These are phyloP conservation scores for Thinopyrum obtusiflorum DNA, from an alignment of 202 grass and related monocot genomes.

Conservation along the genomic window DNA sequence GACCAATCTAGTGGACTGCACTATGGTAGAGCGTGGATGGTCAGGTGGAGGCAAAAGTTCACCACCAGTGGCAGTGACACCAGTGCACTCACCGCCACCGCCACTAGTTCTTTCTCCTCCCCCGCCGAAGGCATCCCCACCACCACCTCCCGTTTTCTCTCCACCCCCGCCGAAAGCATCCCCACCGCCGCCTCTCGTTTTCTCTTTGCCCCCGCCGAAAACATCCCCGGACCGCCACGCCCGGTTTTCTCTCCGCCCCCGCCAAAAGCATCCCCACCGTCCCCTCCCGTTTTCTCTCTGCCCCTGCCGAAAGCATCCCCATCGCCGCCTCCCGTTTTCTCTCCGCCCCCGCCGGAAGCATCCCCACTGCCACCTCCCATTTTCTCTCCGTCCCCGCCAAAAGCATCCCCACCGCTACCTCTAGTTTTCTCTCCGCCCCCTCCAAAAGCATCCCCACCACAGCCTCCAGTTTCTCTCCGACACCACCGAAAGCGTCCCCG, in stretches of 20 bases:
- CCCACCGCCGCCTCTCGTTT: background rate
- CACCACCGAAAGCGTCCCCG: background rate
- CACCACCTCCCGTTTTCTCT: background rate
- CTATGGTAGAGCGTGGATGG: conserved; percentile 36
- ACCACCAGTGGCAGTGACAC: background rate
- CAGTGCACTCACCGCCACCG: background rate
- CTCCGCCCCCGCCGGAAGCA: background rate
- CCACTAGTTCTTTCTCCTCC: background rate
- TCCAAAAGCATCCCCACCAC: background rate
- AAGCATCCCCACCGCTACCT: background rate
- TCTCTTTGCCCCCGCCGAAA: background rate
- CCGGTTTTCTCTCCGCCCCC: background rate
- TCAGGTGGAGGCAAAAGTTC: background rate
- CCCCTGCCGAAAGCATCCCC: background rate
- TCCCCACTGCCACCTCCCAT: background rate
- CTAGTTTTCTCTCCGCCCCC: background rate
- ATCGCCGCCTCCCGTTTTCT: background rate
- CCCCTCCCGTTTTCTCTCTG: background rate
- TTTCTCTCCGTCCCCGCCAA: background rate
- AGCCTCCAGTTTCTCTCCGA: background rate
- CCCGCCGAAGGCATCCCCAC: background rate
- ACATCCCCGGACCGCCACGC: background rate
- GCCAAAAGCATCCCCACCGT: too few relatives aligned
- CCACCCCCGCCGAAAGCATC: background rate
- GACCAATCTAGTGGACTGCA: conserved; percentile 46